Evolutionary conservation across 1,284 basidiomycete species (phyloP).

Genomic region (Leucoagaricus sp.): DNA sequence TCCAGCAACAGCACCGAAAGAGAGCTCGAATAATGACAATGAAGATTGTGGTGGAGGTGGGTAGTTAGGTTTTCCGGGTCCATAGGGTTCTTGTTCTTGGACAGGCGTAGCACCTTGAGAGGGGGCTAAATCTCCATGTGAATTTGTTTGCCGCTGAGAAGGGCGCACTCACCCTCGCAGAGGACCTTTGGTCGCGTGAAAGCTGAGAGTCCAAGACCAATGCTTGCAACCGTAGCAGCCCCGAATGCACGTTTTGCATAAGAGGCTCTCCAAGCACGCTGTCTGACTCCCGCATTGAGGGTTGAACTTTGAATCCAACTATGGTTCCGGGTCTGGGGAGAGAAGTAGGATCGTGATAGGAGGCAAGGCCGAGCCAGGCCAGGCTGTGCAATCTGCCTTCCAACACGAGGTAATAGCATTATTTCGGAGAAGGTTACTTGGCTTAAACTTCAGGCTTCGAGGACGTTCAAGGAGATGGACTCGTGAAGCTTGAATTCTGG

Average conservation of each 20-base stretch:
- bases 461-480: too few relatives aligned
- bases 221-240: conserved; percentile 4
- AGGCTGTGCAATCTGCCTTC: neutral
- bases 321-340: neutral
- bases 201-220: conserved; percentile 33
- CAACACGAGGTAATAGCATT: conserved; percentile 6
- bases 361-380: neutral
- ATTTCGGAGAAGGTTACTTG: neutral
- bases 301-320: neutral
- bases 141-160: neutral
- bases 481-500: too few relatives aligned
- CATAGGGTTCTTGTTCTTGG: neutral
- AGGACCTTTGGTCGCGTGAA: conserved; percentile 27
- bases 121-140: neutral
- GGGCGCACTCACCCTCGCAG: conserved; percentile 37
- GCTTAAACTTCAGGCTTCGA: too few relatives aligned
- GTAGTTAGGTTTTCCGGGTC: conserved; percentile 18
- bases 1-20: conserved; percentile 87
- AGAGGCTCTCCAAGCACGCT: neutral
- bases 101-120: neutral
- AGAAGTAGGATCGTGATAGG: neutral
- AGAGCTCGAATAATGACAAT: conserved; percentile 80
- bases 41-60: conserved; percentile 67
- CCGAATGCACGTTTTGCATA: conserved; percentile 5
- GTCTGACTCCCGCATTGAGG: neutral